Conservation (phyloP, 345 rosid species). For the Eucalyptus polyanthemos region DNA sequence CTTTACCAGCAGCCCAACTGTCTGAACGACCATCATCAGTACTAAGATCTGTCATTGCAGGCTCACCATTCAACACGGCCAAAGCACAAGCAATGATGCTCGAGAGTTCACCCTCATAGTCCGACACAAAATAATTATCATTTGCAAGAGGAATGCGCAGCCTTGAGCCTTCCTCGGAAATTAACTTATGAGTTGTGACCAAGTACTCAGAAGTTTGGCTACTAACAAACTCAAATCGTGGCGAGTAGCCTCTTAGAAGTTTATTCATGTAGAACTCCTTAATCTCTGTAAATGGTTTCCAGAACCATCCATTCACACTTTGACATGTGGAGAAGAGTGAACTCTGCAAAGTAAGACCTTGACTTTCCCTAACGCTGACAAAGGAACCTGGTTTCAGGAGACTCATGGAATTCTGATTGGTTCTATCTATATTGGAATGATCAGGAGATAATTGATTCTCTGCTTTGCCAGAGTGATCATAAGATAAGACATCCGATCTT, state of each 20-base stretch:
- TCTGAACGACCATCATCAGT: slow-evolving; percentile 20
- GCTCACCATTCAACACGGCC: slow-evolving; percentile 27
- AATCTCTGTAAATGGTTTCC: slow-evolving; percentile 73
- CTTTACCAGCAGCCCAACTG: slow-evolving; percentile 3
- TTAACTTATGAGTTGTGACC: slow-evolving; percentile 34
- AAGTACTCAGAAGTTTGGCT: slow-evolving; percentile 24
- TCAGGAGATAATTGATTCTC: slow-evolving; percentile 1
- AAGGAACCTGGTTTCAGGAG: slow-evolving; percentile 1
- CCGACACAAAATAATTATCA: slow-evolving; percentile 50
- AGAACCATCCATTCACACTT: slow-evolving; percentile 57
- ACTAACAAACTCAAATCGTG: slow-evolving; percentile 35
- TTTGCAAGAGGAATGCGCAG: slow-evolving; percentile 53
- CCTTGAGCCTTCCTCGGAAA: slow-evolving; percentile 69
- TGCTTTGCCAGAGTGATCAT: neutral
- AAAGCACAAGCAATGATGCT: slow-evolving; percentile 89
- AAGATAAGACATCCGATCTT: neutral
- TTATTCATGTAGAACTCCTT: slow-evolving; percentile 35
- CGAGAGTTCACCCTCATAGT: slow-evolving; percentile 84
- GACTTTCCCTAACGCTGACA: neutral
- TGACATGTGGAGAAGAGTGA: slow-evolving; percentile 30
- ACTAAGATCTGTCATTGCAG: slow-evolving; percentile 3
- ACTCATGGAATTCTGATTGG: slow-evolving; percentile 15
- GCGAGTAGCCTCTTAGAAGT: slow-evolving; percentile 45
- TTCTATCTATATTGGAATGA: slow-evolving; percentile 14
- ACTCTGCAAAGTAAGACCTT: slow-evolving; percentile 11